Evolutionary conservation across 2,329 filamentous ascomycete species (phyloP).

Genomic region (Scedosporium boydii): DNA sequence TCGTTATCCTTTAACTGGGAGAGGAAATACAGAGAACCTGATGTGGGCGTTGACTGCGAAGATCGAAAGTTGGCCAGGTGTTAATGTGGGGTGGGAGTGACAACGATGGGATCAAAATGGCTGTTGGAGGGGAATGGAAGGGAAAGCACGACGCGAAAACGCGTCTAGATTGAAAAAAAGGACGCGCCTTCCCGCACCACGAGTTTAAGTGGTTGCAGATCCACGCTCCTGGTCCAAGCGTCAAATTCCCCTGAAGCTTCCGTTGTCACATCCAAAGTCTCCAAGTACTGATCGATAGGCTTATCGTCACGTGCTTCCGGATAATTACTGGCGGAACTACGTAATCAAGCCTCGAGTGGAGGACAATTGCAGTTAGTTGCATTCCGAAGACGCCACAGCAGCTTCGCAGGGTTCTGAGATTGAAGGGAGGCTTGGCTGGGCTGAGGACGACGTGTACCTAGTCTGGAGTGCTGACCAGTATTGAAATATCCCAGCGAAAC

Average conservation of each 20-base stretch:
- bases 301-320: conserved; percentile 15
- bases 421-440: conserved; percentile 3
- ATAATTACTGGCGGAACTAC: conserved; percentile 10
- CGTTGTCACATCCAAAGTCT: background rate
- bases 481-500: background rate
- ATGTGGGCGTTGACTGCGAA: background rate
- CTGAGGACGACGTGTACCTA: conserved; percentile 1
- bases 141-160: conserved; percentile 4
- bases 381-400: background rate
- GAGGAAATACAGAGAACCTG: too few species aligned
- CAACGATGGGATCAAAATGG: conserved; percentile 5
- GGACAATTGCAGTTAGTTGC: background rate
- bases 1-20: too few species aligned
- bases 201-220: conserved; percentile 22
- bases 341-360: background rate
- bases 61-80: background rate
- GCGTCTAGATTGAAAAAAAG: conserved; percentile 7
- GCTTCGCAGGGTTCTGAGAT: conserved; percentile 1
- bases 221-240: conserved; percentile 3
- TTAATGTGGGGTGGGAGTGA: background rate
- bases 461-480: background rate
- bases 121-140: conserved; percentile 7
- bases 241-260: conserved; percentile 1
- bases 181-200: conserved; percentile 16
- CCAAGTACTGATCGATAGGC: background rate